Base-by-base conservation (phyloP, 495 filamentous ascomycete genomes). In the Bacidia gigantensis region DNA sequence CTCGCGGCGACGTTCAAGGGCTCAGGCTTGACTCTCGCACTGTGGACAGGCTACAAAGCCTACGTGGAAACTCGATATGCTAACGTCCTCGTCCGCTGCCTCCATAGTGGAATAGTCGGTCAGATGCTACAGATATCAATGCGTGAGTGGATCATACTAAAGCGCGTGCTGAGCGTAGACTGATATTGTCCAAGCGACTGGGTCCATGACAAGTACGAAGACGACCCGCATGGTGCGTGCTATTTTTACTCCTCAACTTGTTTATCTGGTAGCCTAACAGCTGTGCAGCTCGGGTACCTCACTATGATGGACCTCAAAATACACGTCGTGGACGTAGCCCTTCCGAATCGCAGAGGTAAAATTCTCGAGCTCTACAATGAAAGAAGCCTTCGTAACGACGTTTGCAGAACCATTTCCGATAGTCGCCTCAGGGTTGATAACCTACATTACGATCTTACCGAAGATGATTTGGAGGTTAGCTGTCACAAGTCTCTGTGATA, bases 371-470 rank as follows among this genome's bases (percentile, higher is more conserved):
- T 48, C 58, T 58, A 59, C 43, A 35, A 7, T 14, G 29, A 35
- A 14, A 35, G 54, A 42, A 59, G 17, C 20, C 2, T 43, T 32
- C 29, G 29, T 35, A 35, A 35, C 29, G 29, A 7, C 29, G 14
- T 22, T 52, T 24, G 17, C 59, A 74, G 70, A 63, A 67, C 75
- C n/a, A 52, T 70, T 35, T 57, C 69, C 24, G 79, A 84, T 59
- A 73, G 82, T 46, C 89, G 86, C 65, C 66, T 96, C 56, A 83
- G 82, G 50, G 82, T 96, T 45, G 87, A 94, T 55, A 95, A 95
- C 64, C 68, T 96, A 46, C 90, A 96, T 67, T 96, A 94, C 67
- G 90, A 96, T 40, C 76, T 96, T 51, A 87, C 84, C 22, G 83
- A 90, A 65, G 80, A 79, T 25, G 90, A 96, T 61, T 77, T 96